Evolutionary conservation across 2,329 filamentous ascomycete species (phyloP), one percentile per base, ranked within the genome.

Genomic region (Aspergillus latus): DNA sequence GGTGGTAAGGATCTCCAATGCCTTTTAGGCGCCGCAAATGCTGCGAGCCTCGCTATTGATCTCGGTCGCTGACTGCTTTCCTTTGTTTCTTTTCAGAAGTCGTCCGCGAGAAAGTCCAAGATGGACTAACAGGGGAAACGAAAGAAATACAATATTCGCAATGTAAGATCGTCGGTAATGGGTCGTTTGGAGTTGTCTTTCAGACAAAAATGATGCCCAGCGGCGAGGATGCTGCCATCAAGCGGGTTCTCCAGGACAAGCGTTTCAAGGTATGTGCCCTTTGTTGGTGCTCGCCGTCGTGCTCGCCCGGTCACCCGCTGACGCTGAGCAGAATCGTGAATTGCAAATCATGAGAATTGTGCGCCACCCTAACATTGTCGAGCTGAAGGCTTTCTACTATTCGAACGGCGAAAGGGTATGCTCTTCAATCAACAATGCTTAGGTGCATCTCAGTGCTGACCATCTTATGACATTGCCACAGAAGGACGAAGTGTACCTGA

Each of bases 311-410:
- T 29, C 13, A 21, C 15, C 26, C 60, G 59, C 73, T 79, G 58
- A 79, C 59, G 32, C 21, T 21, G 36, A 40, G 44, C 73, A 99
- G 94, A 99, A 99, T 74, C 92, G 94, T 78, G 94, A 99, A 76
- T 84, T 99, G 66, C 94, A 99, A 76, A 99, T 99, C 74, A 99
- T 99, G 94, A 89, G 94, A 72, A 99, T 99, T 72, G 94, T 99
- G 70, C 88, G 93, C 72, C 94, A 99, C 76, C 94, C 94, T 55
- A 99, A 99, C 78, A 97, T 99, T 69, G 94, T 99, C 59, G 92
- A 97, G 76, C 83, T 99, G 63, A 99, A 99, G 81, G 94, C 94
- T 52, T 99, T 99, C 80, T 99, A 97, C 80, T 99, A 97, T 80
- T 97, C 93, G 67, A 99, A 97, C 74, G 94, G 94, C 72, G 94